Conservation (phyloP, 2,329 filamentous ascomycete genomes). For the Cordyceps militaris region DNA sequence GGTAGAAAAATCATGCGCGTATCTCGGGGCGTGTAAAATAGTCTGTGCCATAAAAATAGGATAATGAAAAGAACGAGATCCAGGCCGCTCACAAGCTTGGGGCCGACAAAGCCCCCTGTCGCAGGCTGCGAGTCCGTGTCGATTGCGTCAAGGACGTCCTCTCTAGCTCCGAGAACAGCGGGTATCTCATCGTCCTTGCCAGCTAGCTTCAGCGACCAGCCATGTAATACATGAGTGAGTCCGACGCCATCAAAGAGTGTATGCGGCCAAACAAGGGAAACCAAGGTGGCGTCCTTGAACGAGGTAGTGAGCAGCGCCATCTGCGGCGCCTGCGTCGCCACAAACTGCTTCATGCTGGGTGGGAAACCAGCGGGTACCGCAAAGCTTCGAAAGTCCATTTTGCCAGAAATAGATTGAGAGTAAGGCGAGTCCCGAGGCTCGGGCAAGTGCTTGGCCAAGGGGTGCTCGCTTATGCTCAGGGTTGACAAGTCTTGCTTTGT, state of each 20-base stretch:
- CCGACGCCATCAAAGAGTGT: constrained; percentile 39
- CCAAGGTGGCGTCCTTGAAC: constrained; percentile 41
- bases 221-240: constrained; percentile 31
- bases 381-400: not conserved
- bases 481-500: constrained; percentile 1
- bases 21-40: not conserved
- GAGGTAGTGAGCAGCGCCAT: constrained; percentile 26
- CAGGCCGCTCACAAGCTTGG: not conserved
- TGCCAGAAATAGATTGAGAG: not conserved
- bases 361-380: not conserved
- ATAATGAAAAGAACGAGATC: not conserved
- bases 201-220: constrained; percentile 37
- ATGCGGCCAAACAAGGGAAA: constrained; percentile 39
- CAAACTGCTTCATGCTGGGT: not conserved
- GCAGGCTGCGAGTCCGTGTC: not conserved
- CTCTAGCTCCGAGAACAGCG: constrained; percentile 17
- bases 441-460: not conserved
- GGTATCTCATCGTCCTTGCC: constrained; percentile 34
- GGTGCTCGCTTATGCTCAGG: not conserved
- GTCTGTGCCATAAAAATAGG: constrained; percentile 1
- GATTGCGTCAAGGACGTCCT: constrained; percentile 1
- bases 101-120: not conserved
- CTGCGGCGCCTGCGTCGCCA: not conserved
- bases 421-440: not conserved
- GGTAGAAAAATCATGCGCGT: not conserved